Base-by-base conservation (phyloP, 129 eudicot species). In the Arctium minus region DNA sequence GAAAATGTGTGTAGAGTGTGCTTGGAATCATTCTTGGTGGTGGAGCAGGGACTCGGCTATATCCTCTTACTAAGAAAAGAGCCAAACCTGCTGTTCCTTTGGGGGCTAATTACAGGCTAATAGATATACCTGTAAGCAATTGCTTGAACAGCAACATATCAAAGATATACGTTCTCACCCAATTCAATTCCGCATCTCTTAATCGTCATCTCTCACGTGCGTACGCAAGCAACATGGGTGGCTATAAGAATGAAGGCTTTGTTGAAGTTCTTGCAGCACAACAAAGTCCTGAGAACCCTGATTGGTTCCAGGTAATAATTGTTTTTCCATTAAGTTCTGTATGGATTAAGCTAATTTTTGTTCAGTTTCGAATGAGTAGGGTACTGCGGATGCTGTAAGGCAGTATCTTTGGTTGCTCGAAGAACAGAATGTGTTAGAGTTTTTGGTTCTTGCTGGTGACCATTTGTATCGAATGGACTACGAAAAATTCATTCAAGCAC, bases 181-280 rank as follows among this genome's bases (percentile, higher is more conserved):
- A 90, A 70, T 90, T 90, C 77, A 90, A 90, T 69, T 90, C 94
- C n/a, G 88, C 94, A 1, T 90, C 94, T 29, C 94, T 90, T n/a
- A 90, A 90, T 39, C 91, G 94, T 18, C 94, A 88, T 67, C 60
- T 90, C 62, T 88, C 94, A 39, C 82, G 94, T 10, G 94, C 94
- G 9, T 88, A 90, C 78, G 90, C 88, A 42, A 88, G 88, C 80
- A 88, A 88, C 72, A 90, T 88, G 90, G 94, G 91, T 50, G 94
- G 91, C 33, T 88, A 88, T 22, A 88, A 86, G 83, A 88, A 88
- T 38, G 93, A 90, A 80, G 93, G 93, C 1, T 90, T 90, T 75
- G 93, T 90, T 81, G 93, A 90, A 83, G 93, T 90, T 70, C 89
- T 87, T 77, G 93, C 91, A 9, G 93, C 93, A 56, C 93, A 89